These are phyloP conservation scores for Torulaspora microellipsoides DNA, from an alignment of 805 yeast genomes.

Conservation along the genomic window DNA sequence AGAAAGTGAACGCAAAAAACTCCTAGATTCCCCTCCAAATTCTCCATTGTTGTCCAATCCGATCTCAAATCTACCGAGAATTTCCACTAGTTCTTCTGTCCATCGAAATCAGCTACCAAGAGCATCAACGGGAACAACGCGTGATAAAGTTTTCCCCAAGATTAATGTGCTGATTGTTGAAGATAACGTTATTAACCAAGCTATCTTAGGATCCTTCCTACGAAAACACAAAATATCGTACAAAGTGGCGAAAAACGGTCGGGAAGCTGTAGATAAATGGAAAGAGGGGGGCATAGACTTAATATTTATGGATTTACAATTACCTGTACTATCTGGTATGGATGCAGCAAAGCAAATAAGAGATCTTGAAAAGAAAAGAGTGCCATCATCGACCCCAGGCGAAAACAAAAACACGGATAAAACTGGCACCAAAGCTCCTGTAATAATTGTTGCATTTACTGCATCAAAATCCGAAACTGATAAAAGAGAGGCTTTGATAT, in stretches of 20 bases:
- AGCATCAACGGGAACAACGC: conserved; percentile 20
- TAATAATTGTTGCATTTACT: conserved; percentile 95
- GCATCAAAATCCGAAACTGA: conserved; percentile 85
- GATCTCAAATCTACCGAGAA: conserved; percentile 1
- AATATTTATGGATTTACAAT: conserved; percentile 94
- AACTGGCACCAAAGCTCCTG: conserved; percentile 60
- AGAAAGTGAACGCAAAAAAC: conserved; percentile 15
- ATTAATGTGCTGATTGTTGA: conserved; percentile 91
- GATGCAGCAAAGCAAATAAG: conserved; percentile 93
- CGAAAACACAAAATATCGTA: conserved; percentile 80
- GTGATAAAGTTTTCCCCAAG: conserved; percentile 71
- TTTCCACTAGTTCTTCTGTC: neutral
- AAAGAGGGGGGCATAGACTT: conserved; percentile 89
- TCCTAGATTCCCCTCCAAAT: conserved; percentile 7
- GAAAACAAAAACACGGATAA: conserved; percentile 1
- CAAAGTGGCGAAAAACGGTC: conserved; percentile 86
- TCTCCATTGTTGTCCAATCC: conserved; percentile 12
- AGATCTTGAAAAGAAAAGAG: conserved; percentile 50
- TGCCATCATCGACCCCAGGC: conserved; percentile 12
- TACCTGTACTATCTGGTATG: conserved; percentile 93
- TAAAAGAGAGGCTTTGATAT: conserved; percentile 84
- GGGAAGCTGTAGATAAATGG: conserved; percentile 95
- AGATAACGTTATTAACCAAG: conserved; percentile 91
- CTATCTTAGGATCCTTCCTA: conserved; percentile 83
- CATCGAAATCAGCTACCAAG: conserved; percentile 5